These are phyloP conservation scores for Ceratocystis cubensis DNA, from an alignment of 2,329 filamentous ascomycete species.

Conservation along the genomic window DNA sequence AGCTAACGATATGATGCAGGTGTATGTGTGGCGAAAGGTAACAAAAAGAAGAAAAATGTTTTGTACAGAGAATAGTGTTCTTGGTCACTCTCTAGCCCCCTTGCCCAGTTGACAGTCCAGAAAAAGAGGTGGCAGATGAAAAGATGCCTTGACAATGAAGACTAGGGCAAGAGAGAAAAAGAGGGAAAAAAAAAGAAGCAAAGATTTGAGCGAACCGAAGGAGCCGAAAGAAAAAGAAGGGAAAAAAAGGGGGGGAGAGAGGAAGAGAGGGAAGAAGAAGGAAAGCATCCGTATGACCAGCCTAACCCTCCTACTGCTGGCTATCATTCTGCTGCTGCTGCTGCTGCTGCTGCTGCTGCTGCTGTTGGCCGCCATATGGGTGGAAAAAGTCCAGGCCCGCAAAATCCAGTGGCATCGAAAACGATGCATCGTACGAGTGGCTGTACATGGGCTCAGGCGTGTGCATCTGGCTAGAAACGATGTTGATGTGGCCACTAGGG, in stretches of 20 bases:
- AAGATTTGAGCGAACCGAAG: background rate
- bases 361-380: background rate
- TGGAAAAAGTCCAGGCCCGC: background rate
- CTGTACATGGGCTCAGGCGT: background rate
- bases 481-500: background rate
- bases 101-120: background rate
- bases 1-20: slow-evolving; percentile 4
- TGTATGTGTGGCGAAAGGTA: slow-evolving; percentile 26
- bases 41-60: slow-evolving; percentile 25
- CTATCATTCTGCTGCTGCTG: background rate
- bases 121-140: background rate
- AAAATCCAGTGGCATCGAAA: background rate
- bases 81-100: background rate
- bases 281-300: background rate
- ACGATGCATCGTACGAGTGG: background rate
- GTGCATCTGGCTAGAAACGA: background rate
- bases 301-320: background rate
- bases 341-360: background rate
- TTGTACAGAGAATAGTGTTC: slow-evolving; percentile 23
- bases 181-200: background rate
- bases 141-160: background rate
- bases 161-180: background rate
- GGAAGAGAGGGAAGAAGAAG: background rate
- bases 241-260: background rate
- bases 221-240: background rate